phyloP scores from a whole-genome alignment of 2,329 filamentous ascomycete genomes.

The Epichloe baconii region DNA sequence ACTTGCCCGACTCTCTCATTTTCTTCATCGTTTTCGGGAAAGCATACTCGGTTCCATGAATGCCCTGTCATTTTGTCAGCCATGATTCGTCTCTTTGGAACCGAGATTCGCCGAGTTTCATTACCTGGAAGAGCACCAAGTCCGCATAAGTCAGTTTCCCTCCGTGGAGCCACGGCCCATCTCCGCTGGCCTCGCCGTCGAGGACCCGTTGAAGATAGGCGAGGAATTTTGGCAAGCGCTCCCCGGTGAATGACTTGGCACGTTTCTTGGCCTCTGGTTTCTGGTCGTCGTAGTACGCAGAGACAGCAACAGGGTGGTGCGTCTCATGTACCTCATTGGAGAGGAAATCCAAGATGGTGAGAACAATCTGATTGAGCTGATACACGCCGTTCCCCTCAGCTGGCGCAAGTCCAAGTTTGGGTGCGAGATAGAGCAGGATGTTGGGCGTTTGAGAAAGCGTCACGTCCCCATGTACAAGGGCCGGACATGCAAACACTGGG shows the following conservation, averaged over 20 bases:
- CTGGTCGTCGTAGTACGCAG: slow-evolving; percentile 61
- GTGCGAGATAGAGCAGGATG: slow-evolving; percentile 59
- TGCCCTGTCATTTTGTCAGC: slow-evolving; percentile 20
- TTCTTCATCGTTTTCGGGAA: slow-evolving; percentile 55
- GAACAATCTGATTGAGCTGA: slow-evolving; percentile 46
- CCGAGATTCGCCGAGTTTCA: not conserved
- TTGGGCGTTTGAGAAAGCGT: slow-evolving; percentile 57
- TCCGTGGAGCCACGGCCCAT: slow-evolving; percentile 54
- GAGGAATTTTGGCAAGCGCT: slow-evolving; percentile 59
- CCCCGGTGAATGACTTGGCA: slow-evolving; percentile 43
- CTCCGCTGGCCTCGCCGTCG: slow-evolving; percentile 37
- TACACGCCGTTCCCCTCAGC: slow-evolving; percentile 31
- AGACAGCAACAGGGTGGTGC: slow-evolving; percentile 54
- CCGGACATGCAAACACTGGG: slow-evolving; percentile 53
- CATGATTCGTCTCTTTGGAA: not conserved
- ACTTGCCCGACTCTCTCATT: slow-evolving; percentile 42
- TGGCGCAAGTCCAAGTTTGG: slow-evolving; percentile 41
- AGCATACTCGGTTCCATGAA: slow-evolving; percentile 49
- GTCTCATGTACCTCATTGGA: slow-evolving; percentile 62
- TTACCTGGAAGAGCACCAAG: slow-evolving; percentile 57
- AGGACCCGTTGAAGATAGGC: slow-evolving; percentile 57
- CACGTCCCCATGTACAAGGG: slow-evolving; percentile 49
- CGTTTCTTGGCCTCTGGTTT: slow-evolving; percentile 50
- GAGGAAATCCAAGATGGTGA: slow-evolving; percentile 60
- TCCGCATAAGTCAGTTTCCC: slow-evolving; percentile 56